phyloP scores from a whole-genome alignment of 371 early-diverging fungal species.

The Apophysomyces elegans region DNA sequence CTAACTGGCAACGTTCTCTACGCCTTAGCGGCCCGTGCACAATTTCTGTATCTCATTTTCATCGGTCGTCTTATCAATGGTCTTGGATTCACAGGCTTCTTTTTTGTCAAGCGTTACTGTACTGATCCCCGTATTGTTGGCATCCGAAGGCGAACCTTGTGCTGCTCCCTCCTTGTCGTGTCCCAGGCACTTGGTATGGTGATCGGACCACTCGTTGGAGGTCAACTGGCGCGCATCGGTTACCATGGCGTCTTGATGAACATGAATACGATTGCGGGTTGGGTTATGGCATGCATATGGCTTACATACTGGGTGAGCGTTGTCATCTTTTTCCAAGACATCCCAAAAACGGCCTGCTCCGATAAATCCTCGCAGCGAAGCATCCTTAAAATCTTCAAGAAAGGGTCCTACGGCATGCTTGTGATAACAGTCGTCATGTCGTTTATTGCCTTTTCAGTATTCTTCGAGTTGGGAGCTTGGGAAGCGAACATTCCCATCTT shows the following conservation, averaged over 20 bases:
- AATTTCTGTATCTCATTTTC: slow-evolving; percentile 1
- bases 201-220: not conserved
- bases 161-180: slow-evolving; percentile 1
- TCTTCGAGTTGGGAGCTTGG: slow-evolving; percentile 5
- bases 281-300: slow-evolving; percentile 7
- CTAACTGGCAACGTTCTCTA: not conserved
- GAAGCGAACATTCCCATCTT: slow-evolving; percentile 3
- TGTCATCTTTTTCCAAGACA: not conserved
- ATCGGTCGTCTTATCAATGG: not conserved
- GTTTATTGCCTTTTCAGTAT: not conserved
- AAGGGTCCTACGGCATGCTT: slow-evolving; percentile 1
- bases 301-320: not conserved
- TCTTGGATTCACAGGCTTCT: not conserved
- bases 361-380: not conserved
- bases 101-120: slow-evolving; percentile 6
- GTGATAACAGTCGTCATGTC: slow-evolving; percentile 1
- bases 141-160: not conserved
- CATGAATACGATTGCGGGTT: slow-evolving; percentile 4
- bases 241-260: not conserved
- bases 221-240: slow-evolving; percentile 1
- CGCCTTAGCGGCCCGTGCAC: not conserved
- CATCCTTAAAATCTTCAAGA: not conserved
- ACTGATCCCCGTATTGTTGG: slow-evolving; percentile 6
- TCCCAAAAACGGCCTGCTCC: not conserved
- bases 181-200: not conserved